Base-by-base conservation (phyloP, 345 rosid species). In the Eucalyptus globulus region DNA sequence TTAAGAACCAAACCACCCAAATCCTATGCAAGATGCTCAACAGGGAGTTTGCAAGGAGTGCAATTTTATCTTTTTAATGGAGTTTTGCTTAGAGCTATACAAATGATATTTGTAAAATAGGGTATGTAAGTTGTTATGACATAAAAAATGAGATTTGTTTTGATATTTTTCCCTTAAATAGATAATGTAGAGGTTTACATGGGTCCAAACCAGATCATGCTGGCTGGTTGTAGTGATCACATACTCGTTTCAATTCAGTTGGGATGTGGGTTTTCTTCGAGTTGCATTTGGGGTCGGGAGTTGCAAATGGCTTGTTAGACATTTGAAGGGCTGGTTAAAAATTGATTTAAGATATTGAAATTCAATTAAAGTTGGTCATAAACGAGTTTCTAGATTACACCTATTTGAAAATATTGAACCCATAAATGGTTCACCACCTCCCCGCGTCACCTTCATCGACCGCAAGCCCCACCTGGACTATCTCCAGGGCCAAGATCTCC, bases 391-490 rank as follows among this genome's bases (percentile, higher is more conserved):
- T 29, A 62, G 5, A 62, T n/a, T 53, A 21, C 58, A 53, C 56
- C 72, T 14, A 29, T 62, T 62, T 62, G 31, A 29, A 14, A 62
- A 0, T 62, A 27, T 4, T 62, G 72, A 62, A 29, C 17, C 31
- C 72, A 14, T 62, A 62, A 53, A 53, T 4, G 56, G 56, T 53
- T 53, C 56, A 53, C 56, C 56, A 53, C 56, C 24, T 53, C 56
- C n/a, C 56, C 56, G 56, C 56, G 95, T 97, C 37, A 95, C 97
- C 27, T 90, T 95, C 91, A 93, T 95, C 62, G 98, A 97, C 91
- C 95, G 98, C 69, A 97, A 97, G 60, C 97, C 97, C 40, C 93
- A 96, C 24, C 92, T 94, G 45, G 99, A 96, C 43, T 97, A 94
- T 92, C 97, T 97, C 91, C 91, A 95, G 49, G 99, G 97, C 2